Percentiles rank a stretch among this genome's conserved stretches.
phyloP scores from a whole-genome alignment of 2,329 filamentous ascomycete genomes.

The Claviceps monticola region DNA sequence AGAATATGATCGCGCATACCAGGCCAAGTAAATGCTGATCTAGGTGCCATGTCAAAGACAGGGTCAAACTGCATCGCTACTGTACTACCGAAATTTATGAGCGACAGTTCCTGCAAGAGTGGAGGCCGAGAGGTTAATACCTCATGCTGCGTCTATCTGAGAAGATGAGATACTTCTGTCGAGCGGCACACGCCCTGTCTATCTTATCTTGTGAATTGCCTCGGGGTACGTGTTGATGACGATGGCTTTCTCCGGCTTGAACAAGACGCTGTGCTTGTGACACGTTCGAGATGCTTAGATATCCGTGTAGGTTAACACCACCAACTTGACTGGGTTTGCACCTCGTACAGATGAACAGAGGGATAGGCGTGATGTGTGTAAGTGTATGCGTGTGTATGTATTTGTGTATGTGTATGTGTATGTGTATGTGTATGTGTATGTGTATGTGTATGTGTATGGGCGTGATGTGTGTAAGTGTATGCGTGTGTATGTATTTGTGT shows the following conservation, averaged over 20 bases:
- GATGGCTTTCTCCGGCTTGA: background rate
- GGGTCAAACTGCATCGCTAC: conserved; percentile 39
- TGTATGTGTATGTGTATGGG: background rate
- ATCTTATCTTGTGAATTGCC: background rate
- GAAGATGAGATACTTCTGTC: background rate
- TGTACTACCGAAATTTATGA: conserved; percentile 20
- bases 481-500: background rate
- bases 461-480: background rate
- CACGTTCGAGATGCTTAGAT: background rate
- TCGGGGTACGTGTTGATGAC: background rate
- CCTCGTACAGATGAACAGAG: background rate
- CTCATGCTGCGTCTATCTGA: conserved; percentile 20
- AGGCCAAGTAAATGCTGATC: conserved; percentile 38
- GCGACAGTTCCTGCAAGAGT: background rate
- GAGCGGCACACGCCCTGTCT: background rate
- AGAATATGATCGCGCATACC: conserved; percentile 16
- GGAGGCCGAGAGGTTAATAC: conserved; percentile 11
- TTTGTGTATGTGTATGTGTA: too few relatives aligned
- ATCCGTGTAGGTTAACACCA: background rate
- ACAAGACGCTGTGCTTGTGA: background rate
- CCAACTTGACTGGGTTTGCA: background rate
- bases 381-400: background rate
- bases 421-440: too few relatives aligned
- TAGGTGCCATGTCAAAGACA: conserved; percentile 35
- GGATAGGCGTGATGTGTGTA: background rate